These are phyloP conservation scores for Herpetospermum pedunculosum DNA, from an alignment of 306 rosid genomes.

Conservation along the genomic window DNA sequence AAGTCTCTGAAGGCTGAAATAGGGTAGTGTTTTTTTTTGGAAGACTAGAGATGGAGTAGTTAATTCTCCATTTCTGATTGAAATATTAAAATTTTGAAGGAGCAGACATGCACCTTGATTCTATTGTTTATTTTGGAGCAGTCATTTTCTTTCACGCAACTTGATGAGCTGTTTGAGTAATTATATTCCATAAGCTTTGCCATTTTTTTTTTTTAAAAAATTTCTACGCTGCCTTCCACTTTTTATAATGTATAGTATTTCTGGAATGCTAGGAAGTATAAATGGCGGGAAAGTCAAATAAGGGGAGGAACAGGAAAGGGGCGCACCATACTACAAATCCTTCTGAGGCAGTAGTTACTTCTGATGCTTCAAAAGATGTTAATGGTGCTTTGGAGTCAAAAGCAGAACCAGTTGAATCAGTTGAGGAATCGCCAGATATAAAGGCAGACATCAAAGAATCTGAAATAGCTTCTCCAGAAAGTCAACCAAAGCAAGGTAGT, in stretches of 20 bases:
- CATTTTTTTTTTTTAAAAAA: neutral
- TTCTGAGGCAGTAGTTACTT: conserved; percentile 19
- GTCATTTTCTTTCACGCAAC: neutral
- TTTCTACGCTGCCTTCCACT: neutral
- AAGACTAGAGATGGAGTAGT: neutral
- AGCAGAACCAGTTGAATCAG: conserved; percentile 26
- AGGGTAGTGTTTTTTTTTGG: neutral
- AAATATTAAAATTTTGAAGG: neutral
- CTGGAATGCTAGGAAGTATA: conserved; percentile 20
- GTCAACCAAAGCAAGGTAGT: conserved; percentile 67
- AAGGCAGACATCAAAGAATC: conserved; percentile 30
- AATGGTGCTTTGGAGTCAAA: conserved; percentile 15
- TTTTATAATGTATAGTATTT: conserved; percentile 4
- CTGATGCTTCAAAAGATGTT: conserved; percentile 9
- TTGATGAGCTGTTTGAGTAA: neutral
- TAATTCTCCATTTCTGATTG: neutral
- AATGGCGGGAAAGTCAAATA: conserved; percentile 91
- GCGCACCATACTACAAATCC: conserved; percentile 19
- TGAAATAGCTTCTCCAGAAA: conserved; percentile 26
- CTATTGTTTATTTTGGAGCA: neutral
- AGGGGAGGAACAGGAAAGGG: conserved; percentile 53
- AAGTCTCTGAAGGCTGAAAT: neutral
- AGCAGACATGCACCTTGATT: neutral
- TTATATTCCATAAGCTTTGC: neutral
- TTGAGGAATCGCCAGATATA: conserved; percentile 19